Conservation (phyloP, 495 filamentous ascomycete genomes). For the Aspergillus saccharolyticus region DNA sequence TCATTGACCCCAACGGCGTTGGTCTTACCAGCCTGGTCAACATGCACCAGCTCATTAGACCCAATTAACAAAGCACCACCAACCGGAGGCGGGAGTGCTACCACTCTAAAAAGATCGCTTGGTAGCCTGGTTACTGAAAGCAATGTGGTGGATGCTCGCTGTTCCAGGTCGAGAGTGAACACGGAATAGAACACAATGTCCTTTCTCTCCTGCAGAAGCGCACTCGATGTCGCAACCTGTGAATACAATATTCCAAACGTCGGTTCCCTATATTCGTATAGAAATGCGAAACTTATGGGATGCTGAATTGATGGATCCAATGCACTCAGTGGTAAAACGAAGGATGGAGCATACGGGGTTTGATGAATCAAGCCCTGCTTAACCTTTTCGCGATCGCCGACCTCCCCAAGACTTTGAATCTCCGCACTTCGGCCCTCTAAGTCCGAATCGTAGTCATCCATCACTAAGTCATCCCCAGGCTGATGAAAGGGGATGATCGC, state of each 20-base stretch:
- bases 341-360: conserved; percentile 84
- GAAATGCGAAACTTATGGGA: conserved; percentile 85
- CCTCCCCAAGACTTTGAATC: conserved; percentile 12
- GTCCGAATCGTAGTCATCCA: conserved; percentile 83
- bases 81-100: conserved; percentile 78
- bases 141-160: conserved; percentile 88
- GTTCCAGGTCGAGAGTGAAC: conserved; percentile 90
- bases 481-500: conserved; percentile 93
- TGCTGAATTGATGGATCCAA: conserved; percentile 82
- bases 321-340: conserved; percentile 78
- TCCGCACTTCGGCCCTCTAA: conserved; percentile 50
- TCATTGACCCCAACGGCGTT: conserved; percentile 93
- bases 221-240: conserved; percentile 60
- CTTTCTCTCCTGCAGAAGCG: conserved; percentile 69
- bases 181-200: conserved; percentile 87
- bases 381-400: conserved; percentile 24
- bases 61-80: conserved; percentile 86
- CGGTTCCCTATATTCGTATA: conserved; percentile 95
- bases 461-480: conserved; percentile 76
- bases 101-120: conserved; percentile 80
- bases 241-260: conserved; percentile 93
- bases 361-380: conserved; percentile 54
- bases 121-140: conserved; percentile 79
- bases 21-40: conserved; percentile 91
- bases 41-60: conserved; percentile 85